These are phyloP conservation scores for Talaromyces sp. DNA, from an alignment of 2,329 filamentous ascomycete genomes.

Conservation along the genomic window DNA sequence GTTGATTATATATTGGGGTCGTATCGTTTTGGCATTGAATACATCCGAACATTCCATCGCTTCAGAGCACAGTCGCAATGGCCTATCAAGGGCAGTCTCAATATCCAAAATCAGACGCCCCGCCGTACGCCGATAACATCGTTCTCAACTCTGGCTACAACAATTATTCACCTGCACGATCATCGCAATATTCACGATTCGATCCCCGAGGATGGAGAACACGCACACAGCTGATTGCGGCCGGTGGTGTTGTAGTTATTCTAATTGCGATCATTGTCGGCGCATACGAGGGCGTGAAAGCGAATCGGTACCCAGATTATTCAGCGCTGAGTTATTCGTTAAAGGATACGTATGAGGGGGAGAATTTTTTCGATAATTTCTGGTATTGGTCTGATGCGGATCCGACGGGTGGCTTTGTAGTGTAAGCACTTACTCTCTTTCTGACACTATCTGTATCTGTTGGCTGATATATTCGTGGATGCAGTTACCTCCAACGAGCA, in stretches of 20 bases:
- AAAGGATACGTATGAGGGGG: constrained; percentile 42
- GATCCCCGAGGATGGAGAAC: constrained; percentile 55
- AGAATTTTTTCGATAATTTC: constrained; percentile 46
- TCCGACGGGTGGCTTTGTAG: constrained; percentile 46
- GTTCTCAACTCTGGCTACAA: not conserved
- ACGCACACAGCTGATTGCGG: constrained; percentile 49
- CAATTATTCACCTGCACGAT: not conserved
- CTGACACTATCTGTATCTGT: constrained; percentile 17
- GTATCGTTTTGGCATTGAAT: not conserved
- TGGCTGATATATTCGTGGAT: not conserved
- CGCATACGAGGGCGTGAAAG: constrained; percentile 35
- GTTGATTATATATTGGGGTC: not conserved
- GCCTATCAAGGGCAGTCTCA: not conserved
- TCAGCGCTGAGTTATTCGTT: constrained; percentile 39
- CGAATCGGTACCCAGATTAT: constrained; percentile 46
- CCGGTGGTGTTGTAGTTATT: constrained; percentile 35
- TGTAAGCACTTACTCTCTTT: constrained; percentile 34
- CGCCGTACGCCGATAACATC: not conserved
- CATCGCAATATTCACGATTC: constrained; percentile 34
- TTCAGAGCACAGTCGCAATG: not conserved
- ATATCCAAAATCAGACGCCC: constrained; percentile 1
- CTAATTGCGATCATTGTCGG: constrained; percentile 49
- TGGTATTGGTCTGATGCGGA: constrained; percentile 46
- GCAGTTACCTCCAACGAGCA: constrained; percentile 33
- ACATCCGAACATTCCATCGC: not conserved